phyloP scores from a whole-genome alignment of 495 filamentous ascomycete genomes.

The Daldinia loculata region DNA sequence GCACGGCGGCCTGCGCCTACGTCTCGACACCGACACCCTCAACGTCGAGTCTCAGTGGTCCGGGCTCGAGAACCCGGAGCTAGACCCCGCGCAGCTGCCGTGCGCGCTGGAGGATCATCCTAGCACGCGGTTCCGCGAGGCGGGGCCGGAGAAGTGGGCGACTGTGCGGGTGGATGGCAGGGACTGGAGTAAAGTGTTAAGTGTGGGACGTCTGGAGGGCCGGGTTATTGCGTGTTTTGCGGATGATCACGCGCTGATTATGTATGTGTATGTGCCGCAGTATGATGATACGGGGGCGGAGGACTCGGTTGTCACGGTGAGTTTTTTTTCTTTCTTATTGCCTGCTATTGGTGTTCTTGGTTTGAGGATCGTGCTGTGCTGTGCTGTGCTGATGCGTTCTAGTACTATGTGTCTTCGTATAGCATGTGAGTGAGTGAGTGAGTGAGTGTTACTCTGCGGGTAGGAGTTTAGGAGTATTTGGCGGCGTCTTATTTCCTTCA shows the following conservation, averaged over 20 bases:
- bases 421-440: slow-evolving; percentile 29
- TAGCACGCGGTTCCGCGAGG: slow-evolving; percentile 71
- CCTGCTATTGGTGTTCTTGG: not conserved
- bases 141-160: slow-evolving; percentile 75
- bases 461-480: not conserved
- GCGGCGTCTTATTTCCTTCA: not conserved
- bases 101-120: slow-evolving; percentile 76
- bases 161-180: slow-evolving; percentile 87
- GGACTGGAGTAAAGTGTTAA: slow-evolving; percentile 90
- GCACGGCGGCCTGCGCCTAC: slow-evolving; percentile 82
- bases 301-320: slow-evolving; percentile 81
- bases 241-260: slow-evolving; percentile 81
- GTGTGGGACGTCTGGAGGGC: slow-evolving; percentile 86
- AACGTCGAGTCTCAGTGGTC: slow-evolving; percentile 84
- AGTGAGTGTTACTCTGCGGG: not conserved
- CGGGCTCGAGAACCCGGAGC: slow-evolving; percentile 80
- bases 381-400: slow-evolving; percentile 7
- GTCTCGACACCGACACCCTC: slow-evolving; percentile 79
- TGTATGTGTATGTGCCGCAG: slow-evolving; percentile 90
- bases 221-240: slow-evolving; percentile 88
- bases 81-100: slow-evolving; percentile 75
- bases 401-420: slow-evolving; percentile 50
- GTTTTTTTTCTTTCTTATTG: slow-evolving; percentile 37
- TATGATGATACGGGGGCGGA: slow-evolving; percentile 70
- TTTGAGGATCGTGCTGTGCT: too few relatives aligned